phyloP scores from a whole-genome alignment of 768 basidiomycete genomes.

The Lentinula raphanica region DNA sequence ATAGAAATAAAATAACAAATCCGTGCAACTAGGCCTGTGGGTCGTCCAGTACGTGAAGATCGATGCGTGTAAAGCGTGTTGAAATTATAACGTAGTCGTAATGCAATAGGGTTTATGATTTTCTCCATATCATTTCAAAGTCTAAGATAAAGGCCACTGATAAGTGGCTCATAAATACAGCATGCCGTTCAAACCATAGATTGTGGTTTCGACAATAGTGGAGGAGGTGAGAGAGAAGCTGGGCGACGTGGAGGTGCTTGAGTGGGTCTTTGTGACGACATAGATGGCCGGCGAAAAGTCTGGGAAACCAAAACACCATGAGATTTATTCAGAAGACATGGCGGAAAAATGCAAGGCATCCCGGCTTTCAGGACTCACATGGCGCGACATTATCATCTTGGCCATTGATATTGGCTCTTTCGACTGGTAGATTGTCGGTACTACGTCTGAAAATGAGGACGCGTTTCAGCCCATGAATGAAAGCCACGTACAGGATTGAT shows the following conservation, averaged over 20 bases:
- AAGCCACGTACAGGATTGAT: conserved; percentile 1
- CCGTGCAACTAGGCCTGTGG: background rate
- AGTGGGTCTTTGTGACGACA: background rate
- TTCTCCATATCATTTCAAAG: background rate
- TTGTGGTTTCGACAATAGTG: conserved; percentile 10
- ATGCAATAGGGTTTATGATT: background rate
- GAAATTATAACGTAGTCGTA: background rate
- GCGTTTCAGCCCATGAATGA: background rate
- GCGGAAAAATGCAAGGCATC: background rate
- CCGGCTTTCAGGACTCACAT: conserved; percentile 26
- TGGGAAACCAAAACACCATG: conserved; percentile 6
- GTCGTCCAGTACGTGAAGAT: background rate
- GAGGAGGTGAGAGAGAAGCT: conserved; percentile 18
- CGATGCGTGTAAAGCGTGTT: background rate
- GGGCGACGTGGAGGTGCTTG: conserved; percentile 20
- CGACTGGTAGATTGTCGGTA: conserved; percentile 38
- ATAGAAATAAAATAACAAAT: background rate
- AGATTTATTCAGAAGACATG: conserved; percentile 5
- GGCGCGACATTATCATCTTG: conserved; percentile 49
- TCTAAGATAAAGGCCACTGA: background rate
- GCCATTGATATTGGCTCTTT: conserved; percentile 44
- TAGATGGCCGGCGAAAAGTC: conserved; percentile 28
- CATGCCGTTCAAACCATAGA: conserved; percentile 14
- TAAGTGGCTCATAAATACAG: background rate
- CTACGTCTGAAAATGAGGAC: conserved; percentile 15